Evolutionary conservation across 2,329 filamentous ascomycete species (phyloP), one percentile per base, ranked within the genome.

Genomic region (Alternaria conjuncta): DNA sequence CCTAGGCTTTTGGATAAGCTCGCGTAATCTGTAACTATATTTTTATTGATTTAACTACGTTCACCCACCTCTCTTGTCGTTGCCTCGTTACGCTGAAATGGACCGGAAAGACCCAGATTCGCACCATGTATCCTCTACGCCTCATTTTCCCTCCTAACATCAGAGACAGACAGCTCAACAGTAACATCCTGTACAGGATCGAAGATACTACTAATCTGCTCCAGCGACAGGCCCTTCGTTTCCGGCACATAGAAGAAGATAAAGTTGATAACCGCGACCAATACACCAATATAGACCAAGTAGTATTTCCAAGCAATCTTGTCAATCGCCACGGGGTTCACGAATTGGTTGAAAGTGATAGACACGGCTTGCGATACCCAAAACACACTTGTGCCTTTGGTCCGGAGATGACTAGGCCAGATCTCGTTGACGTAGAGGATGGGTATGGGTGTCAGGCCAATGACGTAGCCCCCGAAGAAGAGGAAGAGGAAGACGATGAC

Each of bases 391-490:
- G 63, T 62, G 15, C 64, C 67, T 49, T 67, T 67, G 1, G 62
- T 65, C 2, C 76, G 68, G 3, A 79, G 64, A 18, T 70, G 65
- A 57, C 71, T 77, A 1, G 78, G 76, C 68, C 78, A 71, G 30
- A 80, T 78, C 60, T 80, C 78, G 26, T 74, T 75, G 12, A 74
- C 61, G 57, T 79, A 80, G 26, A 75, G 71, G 41, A 77, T 72
- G 0, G 73, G 66, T 8, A 79, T 71, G 3, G 75, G 75, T 1
- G 75, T 77, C 57, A 74, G 80, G 15, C 79, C 81, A 44, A 83
- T 76, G 67, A 69, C 61, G 41, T 71, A 70, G 4, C 64, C 66
- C 9, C 64, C 69, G 13, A 68, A 44, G 49, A 70, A 72, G 2
- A 71, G 43, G 21, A 72, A 71, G 3, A 70, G 55, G n/a, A 70